phyloP scores from a whole-genome alignment of 257 asterid genomes.

The Scutellaria galericulata region DNA sequence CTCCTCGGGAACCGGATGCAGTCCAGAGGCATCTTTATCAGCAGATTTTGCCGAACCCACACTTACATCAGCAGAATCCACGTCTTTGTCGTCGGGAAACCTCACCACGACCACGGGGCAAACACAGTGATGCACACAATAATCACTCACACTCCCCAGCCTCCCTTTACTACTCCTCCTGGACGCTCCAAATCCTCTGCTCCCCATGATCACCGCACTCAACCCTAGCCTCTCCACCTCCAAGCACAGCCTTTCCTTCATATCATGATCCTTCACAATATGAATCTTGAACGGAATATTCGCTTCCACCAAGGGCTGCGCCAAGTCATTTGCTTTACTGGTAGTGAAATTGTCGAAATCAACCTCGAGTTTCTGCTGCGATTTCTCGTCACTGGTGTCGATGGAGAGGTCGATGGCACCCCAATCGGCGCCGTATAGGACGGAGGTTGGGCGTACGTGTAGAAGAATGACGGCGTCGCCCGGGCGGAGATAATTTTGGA shows the following conservation, averaged over 20 bases:
- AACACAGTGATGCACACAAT: constrained; percentile 78
- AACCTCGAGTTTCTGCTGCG: constrained; percentile 70
- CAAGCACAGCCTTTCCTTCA: constrained; percentile 85
- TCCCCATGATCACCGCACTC: constrained; percentile 83
- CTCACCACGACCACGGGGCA: constrained; percentile 83
- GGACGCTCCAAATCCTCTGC: constrained; percentile 77
- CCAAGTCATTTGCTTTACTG: constrained; percentile 64
- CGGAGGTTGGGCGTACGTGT: constrained; percentile 65
- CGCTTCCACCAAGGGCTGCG: constrained; percentile 70
- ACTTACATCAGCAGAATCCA: constrained; percentile 24
- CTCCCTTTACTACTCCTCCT: constrained; percentile 64
- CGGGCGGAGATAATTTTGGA: constrained; percentile 72
- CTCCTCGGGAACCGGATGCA: constrained; percentile 74
- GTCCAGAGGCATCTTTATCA: constrained; percentile 38
- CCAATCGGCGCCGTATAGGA: constrained; percentile 77
- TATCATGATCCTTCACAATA: constrained; percentile 83
- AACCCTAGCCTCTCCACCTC: constrained; percentile 87
- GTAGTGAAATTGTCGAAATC: constrained; percentile 71
- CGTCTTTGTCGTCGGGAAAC: constrained; percentile 68
- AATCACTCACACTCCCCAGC: constrained; percentile 84
- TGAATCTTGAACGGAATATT: constrained; percentile 70
- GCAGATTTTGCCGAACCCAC: constrained; percentile 41
- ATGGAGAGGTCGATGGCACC: constrained; percentile 57
- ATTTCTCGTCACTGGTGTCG: constrained; percentile 52
- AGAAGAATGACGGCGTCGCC: constrained; percentile 84